phyloP scores from a whole-genome alignment of 768 basidiomycete genomes.

The Symmetrospora coprosmae region DNA sequence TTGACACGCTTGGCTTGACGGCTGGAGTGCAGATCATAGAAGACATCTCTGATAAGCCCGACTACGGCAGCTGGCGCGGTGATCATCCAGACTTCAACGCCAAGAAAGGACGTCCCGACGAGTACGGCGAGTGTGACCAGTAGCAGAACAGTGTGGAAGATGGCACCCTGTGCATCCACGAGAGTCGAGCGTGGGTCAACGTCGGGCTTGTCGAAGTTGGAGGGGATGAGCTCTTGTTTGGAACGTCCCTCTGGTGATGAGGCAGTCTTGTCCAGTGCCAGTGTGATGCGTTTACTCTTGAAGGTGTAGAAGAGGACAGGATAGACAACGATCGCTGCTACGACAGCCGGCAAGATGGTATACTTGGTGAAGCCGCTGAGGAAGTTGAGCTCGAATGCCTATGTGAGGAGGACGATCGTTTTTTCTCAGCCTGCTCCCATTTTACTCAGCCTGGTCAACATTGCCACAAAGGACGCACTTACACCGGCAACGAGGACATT shows the following conservation, averaged over 20 bases:
- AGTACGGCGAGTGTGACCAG: constrained; percentile 55
- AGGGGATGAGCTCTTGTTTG: constrained; percentile 23
- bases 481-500: constrained; percentile 76
- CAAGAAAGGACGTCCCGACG: constrained; percentile 52
- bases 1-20: neutral
- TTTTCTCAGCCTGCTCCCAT: too few species aligned
- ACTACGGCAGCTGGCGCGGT: constrained; percentile 62
- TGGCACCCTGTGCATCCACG: constrained; percentile 57
- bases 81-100: constrained; percentile 68
- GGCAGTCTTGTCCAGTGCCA: constrained; percentile 29
- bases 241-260: neutral
- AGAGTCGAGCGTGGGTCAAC: constrained; percentile 49
- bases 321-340: constrained; percentile 49
- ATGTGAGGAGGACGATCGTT: neutral
- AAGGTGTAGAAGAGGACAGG: constrained; percentile 37
- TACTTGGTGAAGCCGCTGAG: constrained; percentile 31
- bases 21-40: constrained; percentile 29
- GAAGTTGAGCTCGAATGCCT: constrained; percentile 32
- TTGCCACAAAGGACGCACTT: neutral
- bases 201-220: constrained; percentile 31
- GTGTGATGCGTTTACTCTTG: constrained; percentile 40
- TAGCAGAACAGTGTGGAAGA: constrained; percentile 57
- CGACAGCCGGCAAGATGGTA: constrained; percentile 59
- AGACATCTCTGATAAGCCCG: constrained; percentile 57
- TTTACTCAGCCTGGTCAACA: neutral